These are phyloP conservation scores for Quercus gilva DNA, from an alignment of 306 rosid genomes.

Conservation along the genomic window DNA sequence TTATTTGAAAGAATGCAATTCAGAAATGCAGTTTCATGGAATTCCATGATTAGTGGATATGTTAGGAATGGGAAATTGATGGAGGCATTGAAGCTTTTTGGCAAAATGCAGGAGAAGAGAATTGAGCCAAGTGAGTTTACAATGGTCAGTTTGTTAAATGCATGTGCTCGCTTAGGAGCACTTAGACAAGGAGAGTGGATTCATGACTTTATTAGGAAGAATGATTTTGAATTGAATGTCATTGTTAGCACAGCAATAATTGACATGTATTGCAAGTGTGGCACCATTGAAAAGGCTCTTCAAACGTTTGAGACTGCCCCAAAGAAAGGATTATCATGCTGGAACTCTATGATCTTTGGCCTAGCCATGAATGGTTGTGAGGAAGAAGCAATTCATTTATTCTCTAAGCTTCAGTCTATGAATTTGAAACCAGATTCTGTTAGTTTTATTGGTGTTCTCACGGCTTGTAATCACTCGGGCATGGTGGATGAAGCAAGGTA, in stretches of 20 bases:
- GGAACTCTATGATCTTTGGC: slow-evolving; percentile 77
- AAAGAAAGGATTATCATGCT: slow-evolving; percentile 54
- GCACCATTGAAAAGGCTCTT: slow-evolving; percentile 53
- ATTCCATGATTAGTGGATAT: slow-evolving; percentile 76
- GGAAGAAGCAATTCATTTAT: slow-evolving; percentile 55
- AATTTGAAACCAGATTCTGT: slow-evolving; percentile 54
- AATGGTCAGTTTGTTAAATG: slow-evolving; percentile 86
- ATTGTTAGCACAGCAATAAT: slow-evolving; percentile 71
- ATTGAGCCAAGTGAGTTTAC: slow-evolving; percentile 69
- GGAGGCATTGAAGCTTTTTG: slow-evolving; percentile 62
- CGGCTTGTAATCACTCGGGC: slow-evolving; percentile 75
- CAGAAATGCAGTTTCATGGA: slow-evolving; percentile 70
- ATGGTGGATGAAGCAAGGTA: slow-evolving; percentile 56
- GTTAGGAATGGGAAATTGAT: slow-evolving; percentile 66
- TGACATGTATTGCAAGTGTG: slow-evolving; percentile 87
- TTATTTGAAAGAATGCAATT: slow-evolving; percentile 61
- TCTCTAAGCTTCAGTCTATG: slow-evolving; percentile 56
- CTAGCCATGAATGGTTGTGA: slow-evolving; percentile 73
- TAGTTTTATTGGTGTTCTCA: slow-evolving; percentile 73
- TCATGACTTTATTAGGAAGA: slow-evolving; percentile 58
- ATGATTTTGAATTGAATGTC: slow-evolving; percentile 51
- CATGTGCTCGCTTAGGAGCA: slow-evolving; percentile 83
- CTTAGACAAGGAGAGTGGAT: slow-evolving; percentile 79
- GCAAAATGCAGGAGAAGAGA: slow-evolving; percentile 52
- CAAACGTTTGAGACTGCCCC: slow-evolving; percentile 55